Base-by-base conservation (phyloP, 192 early-diverging fungal species). In the Dissophora ornata region DNA sequence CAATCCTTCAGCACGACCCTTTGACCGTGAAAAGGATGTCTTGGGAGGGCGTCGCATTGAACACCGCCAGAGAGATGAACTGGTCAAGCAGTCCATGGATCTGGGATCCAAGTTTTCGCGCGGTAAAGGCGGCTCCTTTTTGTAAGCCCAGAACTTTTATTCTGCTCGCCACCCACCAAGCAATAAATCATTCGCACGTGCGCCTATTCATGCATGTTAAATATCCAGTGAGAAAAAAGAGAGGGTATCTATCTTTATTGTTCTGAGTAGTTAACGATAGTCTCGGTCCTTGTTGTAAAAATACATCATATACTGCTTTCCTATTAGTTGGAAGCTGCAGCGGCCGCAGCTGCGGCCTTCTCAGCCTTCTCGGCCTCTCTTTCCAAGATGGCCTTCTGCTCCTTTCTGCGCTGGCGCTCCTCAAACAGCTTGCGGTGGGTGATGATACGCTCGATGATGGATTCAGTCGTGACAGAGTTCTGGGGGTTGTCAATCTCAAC, bases 361-460 rank as follows among this genome's bases (percentile, higher is more conserved):
- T 90, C 86, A 46, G 82, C 80, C 44, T 60, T 58, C 74, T 91
- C 90, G 18, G 82, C 85, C 71, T 92, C 88, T 47, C 78, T 73
- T 60, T 93, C 92, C 22, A 88, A 61, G 9, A 84, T 19, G 1
- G 91, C 89, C 79, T 94, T 94, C 52, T 84, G 84, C 29, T 83
- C 85, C 81, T 92, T 94, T 67, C 91, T 85, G 28, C 83, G 85
- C 79, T 94, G 92, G 54, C 92, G 89, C 66, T 90, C 91, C 68
- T 90, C 89, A 58, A 84, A 96, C 85, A 90, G 66, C 73, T 91
- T 88, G 46, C 94, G 86, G 80, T 95, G 91, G 26, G 86, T 91
- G 55, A 98, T 91, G 70, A 98, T 96, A 34, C 97, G 88, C 57
- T 90, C 83, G 62, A 98, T 95, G 55, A 98, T 96, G 8, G 87